Evolutionary conservation across 164 flowering plant species (phyloP).

Genomic region (Nymphaea colorata): DNA sequence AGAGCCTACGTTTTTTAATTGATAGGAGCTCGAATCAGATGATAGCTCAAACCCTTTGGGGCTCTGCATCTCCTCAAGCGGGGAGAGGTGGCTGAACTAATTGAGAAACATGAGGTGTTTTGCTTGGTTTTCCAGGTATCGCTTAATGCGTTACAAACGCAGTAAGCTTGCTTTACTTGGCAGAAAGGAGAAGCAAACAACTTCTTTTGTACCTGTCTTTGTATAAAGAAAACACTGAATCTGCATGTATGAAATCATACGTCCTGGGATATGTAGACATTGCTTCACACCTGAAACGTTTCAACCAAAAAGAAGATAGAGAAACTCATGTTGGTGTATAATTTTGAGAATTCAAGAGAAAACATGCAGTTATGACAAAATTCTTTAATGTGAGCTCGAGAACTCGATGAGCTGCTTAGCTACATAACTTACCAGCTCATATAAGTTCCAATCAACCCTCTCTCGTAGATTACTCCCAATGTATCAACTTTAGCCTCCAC

Average conservation of each 20-base stretch:
- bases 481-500: constrained; percentile 45
- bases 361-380: neutral
- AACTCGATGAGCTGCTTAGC: neutral
- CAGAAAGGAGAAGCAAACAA: neutral
- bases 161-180: too few relatives aligned
- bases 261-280: constrained; percentile 90
- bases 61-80: too few relatives aligned
- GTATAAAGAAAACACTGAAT: constrained; percentile 54
- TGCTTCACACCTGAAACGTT: constrained; percentile 61
- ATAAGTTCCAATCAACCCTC: constrained; percentile 84
- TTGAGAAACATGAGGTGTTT: too few relatives aligned
- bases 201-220: constrained; percentile 37
- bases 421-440: constrained; percentile 52
- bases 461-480: constrained; percentile 64
- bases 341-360: neutral
- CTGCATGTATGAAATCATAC: constrained; percentile 59
- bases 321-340: too few relatives aligned
- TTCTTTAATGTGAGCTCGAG: neutral
- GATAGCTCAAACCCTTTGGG: too few relatives aligned
- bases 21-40: too few relatives aligned
- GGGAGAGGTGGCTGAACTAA: too few relatives aligned
- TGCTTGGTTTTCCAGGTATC: too few relatives aligned
- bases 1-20: too few relatives aligned
- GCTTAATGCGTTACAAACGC: too few relatives aligned
- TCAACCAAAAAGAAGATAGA: neutral